These are phyloP conservation scores for Phallus indusiatus DNA, from an alignment of 768 basidiomycete genomes.

Conservation along the genomic window DNA sequence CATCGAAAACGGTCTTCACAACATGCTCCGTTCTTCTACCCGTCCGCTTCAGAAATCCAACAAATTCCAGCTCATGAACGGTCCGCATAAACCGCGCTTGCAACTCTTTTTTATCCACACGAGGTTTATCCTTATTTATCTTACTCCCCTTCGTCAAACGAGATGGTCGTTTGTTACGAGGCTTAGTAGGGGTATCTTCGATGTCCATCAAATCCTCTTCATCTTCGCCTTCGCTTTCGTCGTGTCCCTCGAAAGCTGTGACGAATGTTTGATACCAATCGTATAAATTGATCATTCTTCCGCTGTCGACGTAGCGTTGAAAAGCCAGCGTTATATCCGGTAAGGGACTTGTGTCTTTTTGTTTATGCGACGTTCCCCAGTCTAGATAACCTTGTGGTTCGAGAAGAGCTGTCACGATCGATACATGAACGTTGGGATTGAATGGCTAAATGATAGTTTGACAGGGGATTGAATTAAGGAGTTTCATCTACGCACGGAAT, in stretches of 20 bases:
- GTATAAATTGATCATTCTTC: constrained; percentile 76
- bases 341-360: constrained; percentile 16
- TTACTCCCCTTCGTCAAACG: constrained; percentile 40
- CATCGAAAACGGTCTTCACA: constrained; percentile 55
- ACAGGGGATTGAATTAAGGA: not conserved
- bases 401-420: constrained; percentile 6
- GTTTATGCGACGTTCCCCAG: not conserved
- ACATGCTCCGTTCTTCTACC: constrained; percentile 73
- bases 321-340: constrained; percentile 75
- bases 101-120: constrained; percentile 29
- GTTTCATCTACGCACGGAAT: not conserved
- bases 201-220: constrained; percentile 7
- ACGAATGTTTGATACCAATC: constrained; percentile 83
- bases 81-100: constrained; percentile 75
- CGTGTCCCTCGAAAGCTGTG: constrained; percentile 44
- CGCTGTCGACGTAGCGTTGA: constrained; percentile 66
- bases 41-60: constrained; percentile 75
- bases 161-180: constrained; percentile 13
- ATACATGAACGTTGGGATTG: constrained; percentile 8
- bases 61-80: constrained; percentile 71
- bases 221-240: constrained; percentile 21
- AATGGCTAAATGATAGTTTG: not conserved
- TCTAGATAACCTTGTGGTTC: constrained; percentile 6
- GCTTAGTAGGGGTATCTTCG: constrained; percentile 6
- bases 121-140: constrained; percentile 15